Evolutionary conservation across 73 alveolate species (phyloP).

Genomic region (Uronychia setigera): DNA sequence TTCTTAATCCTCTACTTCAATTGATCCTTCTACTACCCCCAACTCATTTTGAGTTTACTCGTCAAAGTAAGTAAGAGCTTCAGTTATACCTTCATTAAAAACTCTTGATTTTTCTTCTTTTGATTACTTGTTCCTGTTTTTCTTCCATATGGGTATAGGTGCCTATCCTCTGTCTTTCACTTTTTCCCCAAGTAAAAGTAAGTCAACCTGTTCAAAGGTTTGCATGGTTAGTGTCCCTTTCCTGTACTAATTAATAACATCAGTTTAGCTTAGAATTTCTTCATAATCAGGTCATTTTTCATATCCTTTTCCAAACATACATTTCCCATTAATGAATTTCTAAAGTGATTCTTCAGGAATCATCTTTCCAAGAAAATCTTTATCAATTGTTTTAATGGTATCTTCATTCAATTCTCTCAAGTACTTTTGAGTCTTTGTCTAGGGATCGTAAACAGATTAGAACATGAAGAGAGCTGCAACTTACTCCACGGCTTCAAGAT

Average conservation of each 20-base stretch:
- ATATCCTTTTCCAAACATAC: background rate
- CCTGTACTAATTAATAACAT: no score
- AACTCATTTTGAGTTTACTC: no score
- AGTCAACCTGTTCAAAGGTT: background rate
- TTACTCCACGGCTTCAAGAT: constrained; percentile 38
- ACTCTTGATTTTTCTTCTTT: background rate
- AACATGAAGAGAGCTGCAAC: constrained; percentile 32
- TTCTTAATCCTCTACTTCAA: no score
- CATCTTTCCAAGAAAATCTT: background rate
- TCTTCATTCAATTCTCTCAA: constrained; percentile 11
- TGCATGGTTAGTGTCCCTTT: background rate
- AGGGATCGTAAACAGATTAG: constrained; percentile 56
- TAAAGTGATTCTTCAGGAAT: constrained; percentile 4
- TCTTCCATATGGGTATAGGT: background rate
- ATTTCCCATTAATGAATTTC: background rate
- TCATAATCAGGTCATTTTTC: background rate
- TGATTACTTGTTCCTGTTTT: background rate
- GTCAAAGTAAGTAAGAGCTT: background rate
- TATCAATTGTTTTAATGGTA: constrained; percentile 5
- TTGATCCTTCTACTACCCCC: no score
- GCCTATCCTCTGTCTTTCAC: background rate
- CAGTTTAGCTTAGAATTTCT: background rate
- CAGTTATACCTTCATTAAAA: background rate
- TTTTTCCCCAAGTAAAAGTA: background rate
- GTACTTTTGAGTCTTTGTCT: background rate